Conservation (phyloP, 768 basidiomycete genomes). For the Chalciporus sphaerocephalus region DNA sequence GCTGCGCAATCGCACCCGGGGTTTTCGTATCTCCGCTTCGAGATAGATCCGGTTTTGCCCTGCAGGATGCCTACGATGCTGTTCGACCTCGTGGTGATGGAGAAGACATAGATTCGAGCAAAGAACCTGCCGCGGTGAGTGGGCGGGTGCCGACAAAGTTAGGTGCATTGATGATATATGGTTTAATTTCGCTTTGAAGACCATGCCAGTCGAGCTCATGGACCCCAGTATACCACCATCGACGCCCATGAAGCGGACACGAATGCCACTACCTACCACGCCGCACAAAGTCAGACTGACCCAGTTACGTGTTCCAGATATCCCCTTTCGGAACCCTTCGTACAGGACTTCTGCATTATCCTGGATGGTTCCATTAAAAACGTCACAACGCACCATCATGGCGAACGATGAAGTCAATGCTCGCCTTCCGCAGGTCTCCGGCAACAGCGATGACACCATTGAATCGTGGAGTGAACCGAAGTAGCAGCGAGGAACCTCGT, state of each 20-base stretch:
- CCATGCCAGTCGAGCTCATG: neutral
- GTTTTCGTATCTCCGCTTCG: slow-evolving; percentile 30
- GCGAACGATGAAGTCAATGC: slow-evolving; percentile 4
- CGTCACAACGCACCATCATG: slow-evolving; percentile 5
- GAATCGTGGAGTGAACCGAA: slow-evolving; percentile 34
- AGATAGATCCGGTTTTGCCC: slow-evolving; percentile 5
- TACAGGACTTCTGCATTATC: slow-evolving; percentile 23
- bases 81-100: slow-evolving; percentile 17
- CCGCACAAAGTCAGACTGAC: slow-evolving; percentile 25
- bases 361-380: slow-evolving; percentile 25
- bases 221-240: slow-evolving; percentile 3
- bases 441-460: slow-evolving; percentile 31
- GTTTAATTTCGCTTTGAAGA: neutral
- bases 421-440: slow-evolving; percentile 7
- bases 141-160: neutral
- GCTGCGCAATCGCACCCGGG: slow-evolving; percentile 23
- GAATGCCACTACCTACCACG: slow-evolving; percentile 18
- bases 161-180: slow-evolving; percentile 3
- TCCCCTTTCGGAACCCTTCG: slow-evolving; percentile 16
- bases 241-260: slow-evolving; percentile 22
- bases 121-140: slow-evolving; percentile 18
- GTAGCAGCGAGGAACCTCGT: neutral
- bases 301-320: slow-evolving; percentile 6
- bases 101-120: slow-evolving; percentile 5
- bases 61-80: slow-evolving; percentile 4